Evolutionary conservation across 441 rosid genomes (phyloP), one percentile per base, ranked within the genome.

Genomic region (Monsonia emarginata): DNA sequence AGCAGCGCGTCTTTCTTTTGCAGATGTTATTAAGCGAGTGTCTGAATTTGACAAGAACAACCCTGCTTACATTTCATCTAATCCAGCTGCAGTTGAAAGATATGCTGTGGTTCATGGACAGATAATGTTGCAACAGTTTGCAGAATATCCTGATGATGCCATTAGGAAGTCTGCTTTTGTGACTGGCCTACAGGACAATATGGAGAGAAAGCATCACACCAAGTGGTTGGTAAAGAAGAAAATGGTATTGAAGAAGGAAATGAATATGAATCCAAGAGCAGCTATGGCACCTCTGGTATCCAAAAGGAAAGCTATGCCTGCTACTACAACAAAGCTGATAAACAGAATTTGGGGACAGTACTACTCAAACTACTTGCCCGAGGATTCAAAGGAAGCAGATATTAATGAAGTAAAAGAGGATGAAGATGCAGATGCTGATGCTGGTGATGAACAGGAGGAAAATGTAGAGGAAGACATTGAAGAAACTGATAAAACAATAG

Each of bases 271-370:
- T 75, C 96, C 94, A 10, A 82, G 85, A 76, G 86, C 85, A 63
- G 79, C 77, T 4, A 80, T 90, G 88, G 79, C 67, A 59, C 77
- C 83, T 62, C 65, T 71, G 24, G 65, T 57, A 46, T 88, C 94
- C 31, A 88, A 77, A 69, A 84, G 83, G 70, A 83, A 85, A 64
- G 90, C 73, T 18, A 90, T 90, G 96, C 89, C 76, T 68, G 96
- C 96, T 6, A 90, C 98, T 26, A 84, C 97, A 60, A 92, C 96
- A 32, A 79, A 78, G 66, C 71, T 90, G 30, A 81, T 93, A 69
- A 88, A 87, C 73, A 85, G 88, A 69, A 82, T 90, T 25, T 93
- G 98, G 98, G 95, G 91, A 0, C 93, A 88, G 63, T 87, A 69
- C 77, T 93, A 84, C 75, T 87, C 93, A 14, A 85, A 82, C 71